phyloP scores from a whole-genome alignment of 2,329 filamentous ascomycete genomes.

The Pyrenochaeta sp. region DNA sequence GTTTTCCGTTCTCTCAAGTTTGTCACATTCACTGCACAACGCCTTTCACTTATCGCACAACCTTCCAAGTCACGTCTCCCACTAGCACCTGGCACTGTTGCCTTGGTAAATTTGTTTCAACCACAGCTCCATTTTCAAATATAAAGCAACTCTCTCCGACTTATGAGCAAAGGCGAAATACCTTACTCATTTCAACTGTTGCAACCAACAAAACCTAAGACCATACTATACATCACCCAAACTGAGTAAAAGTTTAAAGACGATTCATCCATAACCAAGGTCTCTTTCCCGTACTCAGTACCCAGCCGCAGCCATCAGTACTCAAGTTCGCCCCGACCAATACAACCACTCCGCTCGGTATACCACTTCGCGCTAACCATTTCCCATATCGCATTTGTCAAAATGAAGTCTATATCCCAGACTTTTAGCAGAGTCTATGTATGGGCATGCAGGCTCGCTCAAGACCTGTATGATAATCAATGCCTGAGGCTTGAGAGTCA shows the following conservation, averaged over 20 bases:
- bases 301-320: not conserved
- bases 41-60: not conserved
- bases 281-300: not conserved
- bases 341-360: not conserved
- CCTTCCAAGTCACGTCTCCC: not conserved
- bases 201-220: not conserved
- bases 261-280: not conserved
- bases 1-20: not conserved
- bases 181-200: not conserved
- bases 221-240: not conserved
- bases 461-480: not conserved
- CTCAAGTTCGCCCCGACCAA: not conserved
- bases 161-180: too few species aligned
- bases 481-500: constrained; percentile 1
- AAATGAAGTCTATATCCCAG: too few species aligned
- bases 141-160: not conserved
- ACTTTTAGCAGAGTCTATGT: not conserved
- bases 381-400: too few species aligned
- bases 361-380: too few species aligned
- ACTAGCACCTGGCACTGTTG: too few species aligned
- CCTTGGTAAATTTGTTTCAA: too few species aligned
- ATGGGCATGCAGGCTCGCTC: not conserved
- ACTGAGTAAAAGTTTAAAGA: too few species aligned
- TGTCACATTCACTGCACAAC: not conserved
- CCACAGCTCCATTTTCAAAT: too few species aligned